phyloP scores from a whole-genome alignment of 805 yeast species.

The Wickerhamomyces tratensis region DNA sequence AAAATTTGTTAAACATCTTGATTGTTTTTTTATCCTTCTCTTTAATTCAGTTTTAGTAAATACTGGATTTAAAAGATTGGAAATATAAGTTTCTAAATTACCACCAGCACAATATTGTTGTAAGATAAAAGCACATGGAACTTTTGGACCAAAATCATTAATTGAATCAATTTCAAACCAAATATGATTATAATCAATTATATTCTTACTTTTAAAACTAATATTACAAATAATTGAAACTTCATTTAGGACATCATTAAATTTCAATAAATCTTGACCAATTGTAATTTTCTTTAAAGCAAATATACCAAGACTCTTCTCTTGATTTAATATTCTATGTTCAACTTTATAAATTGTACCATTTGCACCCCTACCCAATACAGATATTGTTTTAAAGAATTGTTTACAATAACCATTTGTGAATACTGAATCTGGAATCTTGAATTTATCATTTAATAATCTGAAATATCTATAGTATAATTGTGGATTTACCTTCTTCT shows the following conservation, averaged over 20 bases:
- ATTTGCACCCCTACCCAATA: conserved; percentile 75
- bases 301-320: conserved; percentile 59
- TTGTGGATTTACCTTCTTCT: not conserved
- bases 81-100: conserved; percentile 61
- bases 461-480: not conserved
- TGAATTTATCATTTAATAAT: conserved; percentile 1
- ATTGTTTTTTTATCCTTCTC: conserved; percentile 16
- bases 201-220: conserved; percentile 42
- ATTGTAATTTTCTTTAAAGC: conserved; percentile 82
- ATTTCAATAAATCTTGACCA: conserved; percentile 64
- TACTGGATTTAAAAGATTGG: conserved; percentile 25
- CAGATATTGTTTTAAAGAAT: conserved; percentile 52
- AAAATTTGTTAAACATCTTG: conserved; percentile 31
- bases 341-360: conserved; percentile 81
- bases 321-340: conserved; percentile 54
- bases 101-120: conserved; percentile 91
- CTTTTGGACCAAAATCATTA: conserved; percentile 41
- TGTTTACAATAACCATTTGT: conserved; percentile 75
- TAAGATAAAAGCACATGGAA: conserved; percentile 70
- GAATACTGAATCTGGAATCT: conserved; percentile 48
- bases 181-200: conserved; percentile 82
- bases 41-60: conserved; percentile 27
- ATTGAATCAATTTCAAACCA: conserved; percentile 69
- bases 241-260: conserved; percentile 64
- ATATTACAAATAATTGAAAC: conserved; percentile 55